Conservation (phyloP, 352 stramenopile species). For the Globisporangium lucens region DNA sequence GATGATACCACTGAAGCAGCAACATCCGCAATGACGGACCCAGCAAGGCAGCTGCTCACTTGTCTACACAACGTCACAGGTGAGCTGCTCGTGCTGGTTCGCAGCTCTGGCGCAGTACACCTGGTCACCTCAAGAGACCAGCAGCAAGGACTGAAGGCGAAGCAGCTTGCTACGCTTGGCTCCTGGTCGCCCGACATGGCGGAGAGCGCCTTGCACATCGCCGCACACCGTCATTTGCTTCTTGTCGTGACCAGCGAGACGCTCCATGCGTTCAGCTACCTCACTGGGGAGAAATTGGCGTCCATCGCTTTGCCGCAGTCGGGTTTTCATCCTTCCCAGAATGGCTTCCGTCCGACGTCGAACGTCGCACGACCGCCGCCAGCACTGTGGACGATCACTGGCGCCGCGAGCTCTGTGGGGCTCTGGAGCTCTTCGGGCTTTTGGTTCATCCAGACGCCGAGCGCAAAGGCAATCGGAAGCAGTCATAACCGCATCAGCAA, state of each 20-base stretch:
- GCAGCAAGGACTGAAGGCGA: conserved; percentile 7
- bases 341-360: background rate
- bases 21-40: background rate
- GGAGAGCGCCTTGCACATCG: conserved; percentile 21
- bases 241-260: conserved; percentile 19
- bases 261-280: conserved; percentile 50
- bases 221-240: conserved; percentile 43
- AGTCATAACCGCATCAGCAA: conserved; percentile 5
- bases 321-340: background rate
- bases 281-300: conserved; percentile 43
- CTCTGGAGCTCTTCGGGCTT: conserved; percentile 54
- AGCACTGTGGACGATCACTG: conserved; percentile 48
- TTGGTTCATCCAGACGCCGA: conserved; percentile 60
- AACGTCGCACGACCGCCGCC: conserved; percentile 6
- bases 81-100: conserved; percentile 57
- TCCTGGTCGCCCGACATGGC: conserved; percentile 19
- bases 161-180: conserved; percentile 27
- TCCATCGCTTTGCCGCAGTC: conserved; percentile 30
- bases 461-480: conserved; percentile 39
- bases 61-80: conserved; percentile 77
- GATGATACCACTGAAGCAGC: conserved; percentile 10
- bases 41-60: conserved; percentile 20
- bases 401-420: conserved; percentile 48
- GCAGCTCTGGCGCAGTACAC: conserved; percentile 30
- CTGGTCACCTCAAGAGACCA: conserved; percentile 33